Base-by-base conservation (phyloP, 305 asterid species). In the Plantago coronopus region DNA sequence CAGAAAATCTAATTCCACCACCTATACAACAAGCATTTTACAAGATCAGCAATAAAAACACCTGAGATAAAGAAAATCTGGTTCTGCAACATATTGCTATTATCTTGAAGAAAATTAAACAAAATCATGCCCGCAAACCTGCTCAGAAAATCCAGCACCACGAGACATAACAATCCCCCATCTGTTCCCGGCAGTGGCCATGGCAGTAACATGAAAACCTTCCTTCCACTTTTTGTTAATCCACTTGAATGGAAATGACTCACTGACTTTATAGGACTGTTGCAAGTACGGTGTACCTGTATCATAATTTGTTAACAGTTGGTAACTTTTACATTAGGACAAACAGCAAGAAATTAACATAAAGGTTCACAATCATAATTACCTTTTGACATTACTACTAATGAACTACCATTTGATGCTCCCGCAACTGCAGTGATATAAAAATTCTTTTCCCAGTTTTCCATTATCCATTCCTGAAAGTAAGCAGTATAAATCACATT, bases 131-230 rank as follows among this genome's bases (percentile, higher is more conserved):
- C 57, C 2, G 56, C 43, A 62, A 65, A 91, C 98, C 98, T 91
- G 98, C 38, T 86, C 86, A 2, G 87, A 69, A 65, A 72, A 84
- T 63, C 91, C 95, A n/a, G 97, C 72, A 29, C 87, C 89, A 56
- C 95, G 93, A 53, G 98, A 88, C 97, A 91, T 88, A 44, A 91
- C 78, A 48, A 86, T 66, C 16, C 76, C 96, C 98, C 98, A 91
- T 78, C 81, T 78, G 14, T 68, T 70, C 59, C 87, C 95, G 4
- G 98, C 74, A 51, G 98, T 88, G 48, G 95, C 90, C 97, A 91
- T 86, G 68, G 95, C 72, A 42, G 98, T 91, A 42, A 91, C 95
- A 49, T 59, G 60, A 76, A 83, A 91, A 17, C 90, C 95, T 59
- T 91, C 98, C 68, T 69, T 81, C 98, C 98, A 91, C 77, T 89